A percentile compares a stretch with the other conserved stretches of the same genome.
Evolutionary conservation across 2,329 filamentous ascomycete genomes (phyloP).

Genomic region (Fusarium sp.): DNA sequence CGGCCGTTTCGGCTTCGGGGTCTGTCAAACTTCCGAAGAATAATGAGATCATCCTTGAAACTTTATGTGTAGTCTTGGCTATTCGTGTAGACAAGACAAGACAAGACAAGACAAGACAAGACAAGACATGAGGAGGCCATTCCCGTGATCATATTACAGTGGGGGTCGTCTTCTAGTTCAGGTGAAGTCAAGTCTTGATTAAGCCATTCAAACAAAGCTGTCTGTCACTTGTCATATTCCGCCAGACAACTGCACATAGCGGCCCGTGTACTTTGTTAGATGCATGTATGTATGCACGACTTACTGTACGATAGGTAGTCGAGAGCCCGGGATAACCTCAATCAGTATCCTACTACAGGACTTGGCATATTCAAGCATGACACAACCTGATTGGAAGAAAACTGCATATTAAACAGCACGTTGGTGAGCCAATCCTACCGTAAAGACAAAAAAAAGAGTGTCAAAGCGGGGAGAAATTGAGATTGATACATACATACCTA

Average conservation of each 20-base stretch:
- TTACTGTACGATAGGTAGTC: neutral
- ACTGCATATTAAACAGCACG: neutral
- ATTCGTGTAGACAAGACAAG: neutral
- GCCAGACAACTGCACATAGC: neutral
- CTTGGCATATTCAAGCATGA: neutral
- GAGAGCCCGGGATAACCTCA: neutral
- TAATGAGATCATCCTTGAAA: slow-evolving; percentile 8
- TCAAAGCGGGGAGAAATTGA: no score
- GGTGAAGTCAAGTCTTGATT: slow-evolving; percentile 2
- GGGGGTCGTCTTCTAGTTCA: slow-evolving; percentile 12
- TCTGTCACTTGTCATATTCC: slow-evolving; percentile 33
- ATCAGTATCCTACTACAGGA: neutral
- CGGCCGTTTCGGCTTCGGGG: slow-evolving; percentile 11
- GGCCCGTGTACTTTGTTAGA: slow-evolving; percentile 2
- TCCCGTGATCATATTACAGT: slow-evolving; percentile 28
- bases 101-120: no score
- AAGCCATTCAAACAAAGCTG: neutral
- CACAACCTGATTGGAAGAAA: neutral
- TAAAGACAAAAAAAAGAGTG: no score
- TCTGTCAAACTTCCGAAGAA: slow-evolving; percentile 5
- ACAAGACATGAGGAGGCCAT: slow-evolving; percentile 3
- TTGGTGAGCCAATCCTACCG: slow-evolving; percentile 3
- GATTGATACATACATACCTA: neutral
- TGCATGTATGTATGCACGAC: neutral
- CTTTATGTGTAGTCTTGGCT: neutral